A percentile compares a stretch with the other conserved stretches of the same genome.
Conservation (phyloP, 352 stramenopile species). For the Hyaloperonospora arabidopsidis region DNA sequence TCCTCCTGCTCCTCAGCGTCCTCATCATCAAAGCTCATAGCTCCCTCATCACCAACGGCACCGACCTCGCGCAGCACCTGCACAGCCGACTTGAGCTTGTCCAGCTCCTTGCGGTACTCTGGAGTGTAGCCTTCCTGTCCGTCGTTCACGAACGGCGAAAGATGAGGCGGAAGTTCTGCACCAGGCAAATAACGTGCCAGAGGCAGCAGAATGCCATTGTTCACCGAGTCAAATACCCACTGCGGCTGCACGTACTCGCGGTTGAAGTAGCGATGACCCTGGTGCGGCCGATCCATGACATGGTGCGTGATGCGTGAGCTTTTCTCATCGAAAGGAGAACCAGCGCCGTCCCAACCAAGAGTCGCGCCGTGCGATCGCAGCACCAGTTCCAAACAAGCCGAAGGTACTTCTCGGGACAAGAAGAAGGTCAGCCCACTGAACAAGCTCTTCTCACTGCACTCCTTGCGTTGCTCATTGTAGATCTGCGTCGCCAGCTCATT, state of each 20-base stretch:
- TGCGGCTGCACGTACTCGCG: conserved; percentile 98
- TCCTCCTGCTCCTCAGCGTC: conserved; percentile 64
- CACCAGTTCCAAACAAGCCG: conserved; percentile 93
- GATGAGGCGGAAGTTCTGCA: conserved; percentile 81
- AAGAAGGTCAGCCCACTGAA: conserved; percentile 87
- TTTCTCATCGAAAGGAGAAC: conserved; percentile 87
- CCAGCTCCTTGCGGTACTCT: conserved; percentile 90
- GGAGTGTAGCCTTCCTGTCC: conserved; percentile 94
- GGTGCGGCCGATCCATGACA: conserved; percentile 91
- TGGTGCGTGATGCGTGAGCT: conserved; percentile 96
- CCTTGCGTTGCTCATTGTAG: conserved; percentile 74
- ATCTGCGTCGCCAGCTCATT: conserved; percentile 77
- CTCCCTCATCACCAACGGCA: conserved; percentile 28
- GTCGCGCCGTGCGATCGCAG: conserved; percentile 90
- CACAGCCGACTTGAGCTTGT: conserved; percentile 77
- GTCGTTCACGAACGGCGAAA: conserved; percentile 97
- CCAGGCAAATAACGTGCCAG: conserved; percentile 91
- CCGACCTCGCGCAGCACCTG: conserved; percentile 64
- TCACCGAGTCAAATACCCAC: conserved; percentile 98
- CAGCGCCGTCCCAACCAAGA: conserved; percentile 92
- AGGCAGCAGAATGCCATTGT: conserved; percentile 93
- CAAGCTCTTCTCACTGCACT: conserved; percentile 62
- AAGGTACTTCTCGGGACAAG: conserved; percentile 92
- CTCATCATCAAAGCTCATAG: conserved; percentile 36
- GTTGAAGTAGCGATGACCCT: conserved; percentile 83